These are phyloP conservation scores for Eucalyptus victrix DNA, from an alignment of 345 rosid species.

Conservation along the genomic window DNA sequence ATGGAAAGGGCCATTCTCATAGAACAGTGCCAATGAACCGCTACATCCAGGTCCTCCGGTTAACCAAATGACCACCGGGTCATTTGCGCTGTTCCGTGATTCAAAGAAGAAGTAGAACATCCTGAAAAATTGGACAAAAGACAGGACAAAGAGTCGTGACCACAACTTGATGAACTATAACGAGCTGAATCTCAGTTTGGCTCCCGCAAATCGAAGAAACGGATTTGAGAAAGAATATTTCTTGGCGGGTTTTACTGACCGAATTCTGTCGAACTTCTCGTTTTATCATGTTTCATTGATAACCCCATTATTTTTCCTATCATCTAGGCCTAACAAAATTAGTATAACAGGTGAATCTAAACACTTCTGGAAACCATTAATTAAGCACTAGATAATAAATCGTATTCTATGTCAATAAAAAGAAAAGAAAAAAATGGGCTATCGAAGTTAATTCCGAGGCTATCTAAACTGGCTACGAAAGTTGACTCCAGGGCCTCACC, in stretches of 20 bases:
- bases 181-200: neutral
- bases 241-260: neutral
- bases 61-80: slow-evolving; percentile 85
- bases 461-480: neutral
- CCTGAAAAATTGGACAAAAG: neutral
- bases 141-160: neutral
- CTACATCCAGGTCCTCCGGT: slow-evolving; percentile 97
- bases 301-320: neutral
- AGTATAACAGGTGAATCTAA: neutral
- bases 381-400: neutral
- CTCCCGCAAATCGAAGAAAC: neutral
- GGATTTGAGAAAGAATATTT: neutral
- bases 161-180: neutral
- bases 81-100: slow-evolving; percentile 32
- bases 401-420: neutral
- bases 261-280: neutral
- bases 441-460: neutral
- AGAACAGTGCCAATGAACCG: slow-evolving; percentile 68
- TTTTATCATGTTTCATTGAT: neutral
- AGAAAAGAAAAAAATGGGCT: neutral
- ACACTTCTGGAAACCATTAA: neutral
- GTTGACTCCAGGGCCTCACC: slow-evolving; percentile 16
- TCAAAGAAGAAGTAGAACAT: slow-evolving; percentile 52
- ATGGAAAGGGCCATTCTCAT: slow-evolving; percentile 79
- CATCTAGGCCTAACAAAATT: neutral